Evolutionary conservation across 2,329 filamentous ascomycete species (phyloP), one percentile per base, ranked within the genome.

Genomic region (Diaporthe capsici): DNA sequence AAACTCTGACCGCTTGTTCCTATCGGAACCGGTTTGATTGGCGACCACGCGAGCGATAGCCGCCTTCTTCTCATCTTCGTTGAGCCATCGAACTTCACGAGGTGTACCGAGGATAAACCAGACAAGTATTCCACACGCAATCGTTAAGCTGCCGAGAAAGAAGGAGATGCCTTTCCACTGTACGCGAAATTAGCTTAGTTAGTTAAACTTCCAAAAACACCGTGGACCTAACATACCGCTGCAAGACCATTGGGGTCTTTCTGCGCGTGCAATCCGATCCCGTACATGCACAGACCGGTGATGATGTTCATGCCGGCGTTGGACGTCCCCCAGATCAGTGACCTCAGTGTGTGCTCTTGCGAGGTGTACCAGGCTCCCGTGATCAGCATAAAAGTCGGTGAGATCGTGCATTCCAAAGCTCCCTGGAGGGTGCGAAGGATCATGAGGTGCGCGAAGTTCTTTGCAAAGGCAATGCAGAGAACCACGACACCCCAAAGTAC

Each of bases 341-440:
- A 80, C 3, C 82, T 79, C 0, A 81, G 67, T 4, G 81, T 79
- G 58, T 83, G 81, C 68, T 83, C 82, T 20, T 77, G 77, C 1
- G 81, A 80, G 4, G 80, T 82, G 34, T 83, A 83, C 82, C 82
- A 83, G 2, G 81, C 75, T 8, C 80, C 81, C 0, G 82, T 83
- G 31, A 84, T 82, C 9, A 83, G 75, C 71, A 84, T 78, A 55
- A 83, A 82, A 4, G 80, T 79, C 9, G 82, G 82, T 1, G 79
- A 80, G 47, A 80, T 82, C 12, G 80, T 82, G 53, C 81, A 82
- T 58, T 83, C 81, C 17, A 81, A 74, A 2, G 78, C 79, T 1
- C 82, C 82, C 73, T 83, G 81, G 15, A 83, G 72, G 10, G 79
- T 71, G 6, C 82, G 79, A 0, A 83, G 78, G 31, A 81, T 71